phyloP scores from a whole-genome alignment of 2,329 filamentous ascomycete genomes.

The Colletotrichum higginsianum region DNA sequence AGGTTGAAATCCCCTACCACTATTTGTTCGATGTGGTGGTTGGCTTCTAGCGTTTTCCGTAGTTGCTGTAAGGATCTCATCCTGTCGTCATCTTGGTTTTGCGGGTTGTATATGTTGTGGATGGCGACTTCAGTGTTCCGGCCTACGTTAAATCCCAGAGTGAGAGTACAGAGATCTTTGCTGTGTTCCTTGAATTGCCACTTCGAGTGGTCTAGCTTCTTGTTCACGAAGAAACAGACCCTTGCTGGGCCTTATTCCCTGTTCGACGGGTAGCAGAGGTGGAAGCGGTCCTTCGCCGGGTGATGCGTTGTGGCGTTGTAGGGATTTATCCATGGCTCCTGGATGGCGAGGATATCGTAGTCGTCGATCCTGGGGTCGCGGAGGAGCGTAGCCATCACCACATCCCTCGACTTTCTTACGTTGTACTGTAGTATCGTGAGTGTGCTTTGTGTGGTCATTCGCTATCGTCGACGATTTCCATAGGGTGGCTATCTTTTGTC shows the following conservation, averaged over 20 bases:
- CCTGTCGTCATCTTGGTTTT: neutral
- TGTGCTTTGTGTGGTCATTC: neutral
- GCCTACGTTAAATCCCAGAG: too few relatives aligned
- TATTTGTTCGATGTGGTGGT: neutral
- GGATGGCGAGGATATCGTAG: slow-evolving; percentile 22
- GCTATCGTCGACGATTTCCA: neutral
- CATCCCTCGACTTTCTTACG: slow-evolving; percentile 25
- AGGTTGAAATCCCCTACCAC: slow-evolving; percentile 15
- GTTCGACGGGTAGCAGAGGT: slow-evolving; percentile 6
- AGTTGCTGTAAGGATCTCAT: slow-evolving; percentile 1
- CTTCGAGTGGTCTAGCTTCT: slow-evolving; percentile 14
- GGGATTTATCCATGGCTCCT: slow-evolving; percentile 20
- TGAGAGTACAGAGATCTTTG: slow-evolving; percentile 17
- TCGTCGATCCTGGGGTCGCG: slow-evolving; percentile 17
- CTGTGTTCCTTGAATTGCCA: slow-evolving; percentile 8
- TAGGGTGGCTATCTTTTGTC: neutral
- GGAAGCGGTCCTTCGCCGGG: slow-evolving; percentile 20
- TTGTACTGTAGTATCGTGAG: slow-evolving; percentile 14
- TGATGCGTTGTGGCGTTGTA: slow-evolving; percentile 17
- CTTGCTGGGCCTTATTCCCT: slow-evolving; percentile 4
- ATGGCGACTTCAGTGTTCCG: too few relatives aligned
- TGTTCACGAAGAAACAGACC: slow-evolving; percentile 21
- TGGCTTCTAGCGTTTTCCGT: slow-evolving; percentile 1
- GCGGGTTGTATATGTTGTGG: neutral
- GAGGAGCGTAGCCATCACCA: slow-evolving; percentile 17